These are phyloP conservation scores for Cadophora sp. DNA, from an alignment of 2,329 filamentous ascomycete species.

Conservation along the genomic window DNA sequence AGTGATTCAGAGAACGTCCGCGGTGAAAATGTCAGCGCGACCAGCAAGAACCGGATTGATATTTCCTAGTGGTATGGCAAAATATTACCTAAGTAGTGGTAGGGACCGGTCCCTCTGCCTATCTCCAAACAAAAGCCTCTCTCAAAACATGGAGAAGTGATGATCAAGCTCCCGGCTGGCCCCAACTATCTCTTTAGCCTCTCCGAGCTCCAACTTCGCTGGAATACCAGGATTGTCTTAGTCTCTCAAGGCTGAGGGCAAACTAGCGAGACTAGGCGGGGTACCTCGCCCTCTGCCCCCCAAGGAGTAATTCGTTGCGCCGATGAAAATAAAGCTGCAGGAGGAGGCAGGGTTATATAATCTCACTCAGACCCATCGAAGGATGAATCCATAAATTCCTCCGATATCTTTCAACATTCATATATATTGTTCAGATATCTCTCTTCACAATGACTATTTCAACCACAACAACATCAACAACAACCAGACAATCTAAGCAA, in stretches of 20 bases:
- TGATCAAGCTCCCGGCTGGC: slow-evolving; percentile 28
- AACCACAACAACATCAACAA: slow-evolving; percentile 34
- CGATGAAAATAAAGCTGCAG: slow-evolving; percentile 26
- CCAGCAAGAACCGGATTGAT: slow-evolving; percentile 8
- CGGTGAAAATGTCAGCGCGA: background rate
- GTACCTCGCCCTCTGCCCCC: slow-evolving; percentile 22
- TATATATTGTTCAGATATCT: slow-evolving; percentile 29
- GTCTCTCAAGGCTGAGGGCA: slow-evolving; percentile 39
- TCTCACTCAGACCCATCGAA: slow-evolving; percentile 37
- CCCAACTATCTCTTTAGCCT: slow-evolving; percentile 1
- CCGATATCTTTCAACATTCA: slow-evolving; percentile 24
- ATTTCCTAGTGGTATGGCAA: background rate
- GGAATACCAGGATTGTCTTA: slow-evolving; percentile 30
- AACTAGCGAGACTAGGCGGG: slow-evolving; percentile 25
- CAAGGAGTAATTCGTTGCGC: slow-evolving; percentile 33
- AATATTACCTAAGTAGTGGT: background rate
- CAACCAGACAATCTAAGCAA: slow-evolving; percentile 35
- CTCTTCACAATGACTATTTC: slow-evolving; percentile 36
- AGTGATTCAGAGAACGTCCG: slow-evolving; percentile 6
- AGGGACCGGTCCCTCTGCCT: background rate
- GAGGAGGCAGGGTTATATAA: slow-evolving; percentile 40
- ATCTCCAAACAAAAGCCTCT: background rate
- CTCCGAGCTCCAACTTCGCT: slow-evolving; percentile 1
- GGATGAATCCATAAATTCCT: slow-evolving; percentile 29
- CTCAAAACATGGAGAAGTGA: slow-evolving; percentile 28